Evolutionary conservation across 2,329 filamentous ascomycete species (phyloP), one percentile per base, ranked within the genome.

Genomic region (Fusarium graminum): DNA sequence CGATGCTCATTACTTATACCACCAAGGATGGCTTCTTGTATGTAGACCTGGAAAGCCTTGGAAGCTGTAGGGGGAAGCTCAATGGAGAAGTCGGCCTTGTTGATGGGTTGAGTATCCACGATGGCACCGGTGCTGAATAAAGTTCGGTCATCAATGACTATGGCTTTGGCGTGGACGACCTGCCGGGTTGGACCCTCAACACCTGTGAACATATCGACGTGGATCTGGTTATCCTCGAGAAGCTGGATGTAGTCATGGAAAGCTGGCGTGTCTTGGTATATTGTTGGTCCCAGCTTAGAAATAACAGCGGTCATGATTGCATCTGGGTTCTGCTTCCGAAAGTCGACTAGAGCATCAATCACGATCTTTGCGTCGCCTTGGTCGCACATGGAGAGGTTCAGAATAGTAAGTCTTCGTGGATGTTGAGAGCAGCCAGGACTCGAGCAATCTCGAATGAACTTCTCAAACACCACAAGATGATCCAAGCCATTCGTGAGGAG

Each of bases 291-390:
- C 1, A 59, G 3, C 17, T 59, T 57, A 2, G 55, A 57, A 5
- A 59, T 16, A 3, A 59, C 41, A 6, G 25, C 19, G 17, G 52
- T 49, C 17, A 59, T 59, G 6, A 10, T 49, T 0, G 55, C 29
- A 22, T 57, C 29, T 0, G 17, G 3, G 4, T 57, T 59, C 0
- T 16, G 29, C 9, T 26, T 42, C 13, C 52, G 41, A 22, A 59
- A 57, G 17, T 57, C 52, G 8, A 57, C 3, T 1, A 57, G 12
- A 1, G 52, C 41, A 2, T 59, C 52, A 3, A 59, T 5, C 4
- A 59, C 55, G 4, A 57, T 30, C 14, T 57, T 42, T 5, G 55
- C 55, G 10, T 59, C 41, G 3, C 52, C 55, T 6, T 57, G 55
- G 6, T 59, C 55, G 25, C 52, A 59, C 52, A 59, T 42, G 0